Base-by-base conservation (phyloP, 2,329 filamentous ascomycete species). In the Trichophyton equinum region DNA sequence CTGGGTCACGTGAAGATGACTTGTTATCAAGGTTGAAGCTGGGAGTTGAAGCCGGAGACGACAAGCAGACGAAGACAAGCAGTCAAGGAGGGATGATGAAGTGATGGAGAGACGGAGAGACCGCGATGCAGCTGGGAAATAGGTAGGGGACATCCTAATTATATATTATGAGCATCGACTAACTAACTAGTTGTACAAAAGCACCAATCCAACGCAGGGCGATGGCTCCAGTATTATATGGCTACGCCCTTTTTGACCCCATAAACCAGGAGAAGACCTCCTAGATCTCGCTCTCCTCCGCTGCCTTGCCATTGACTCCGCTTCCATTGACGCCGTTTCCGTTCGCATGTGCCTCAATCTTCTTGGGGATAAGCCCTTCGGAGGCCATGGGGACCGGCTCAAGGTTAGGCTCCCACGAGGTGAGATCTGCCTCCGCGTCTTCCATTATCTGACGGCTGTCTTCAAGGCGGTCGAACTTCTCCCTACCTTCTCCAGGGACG, bases 371-470 rank as follows among this genome's bases (percentile, higher is more conserved):
- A 9, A 38, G 38, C 11, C 38, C 42, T 11, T 42, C 57, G n/a
- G 57, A 46, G 8, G 57, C 57, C 57, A 59, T 59, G 15, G 74
- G 70, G 60, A 86, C 78, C 1, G 82, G 81, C 65, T 83, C 81
- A 11, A 82, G 69, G 27, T 25, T 53, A 30, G 81, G 74, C 60
- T 78, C 74, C 89, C 92, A 97, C 46, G 83, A 81, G 60, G 86
- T 84, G 63, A 99, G 83, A 67, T 95, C 89, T 60, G 89, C 86
- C 74, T 99, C 94, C 47, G 91, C 91, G 64, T 96, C 91, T 69
- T 95, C 94, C 27, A 99, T 82, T 53, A 97, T 83, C 72, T 95
- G 88, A 59, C 90, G 85, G 1, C 89, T 90, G 65, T 87, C 84
- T 11, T 81, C 77, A 7, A 76, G 78, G 62, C 85, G 77, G 40